Percentiles rank a stretch among this genome's conserved stretches.
Evolutionary conservation across 148 eudicot species (phyloP).

Genomic region (Rhododendron molle): DNA sequence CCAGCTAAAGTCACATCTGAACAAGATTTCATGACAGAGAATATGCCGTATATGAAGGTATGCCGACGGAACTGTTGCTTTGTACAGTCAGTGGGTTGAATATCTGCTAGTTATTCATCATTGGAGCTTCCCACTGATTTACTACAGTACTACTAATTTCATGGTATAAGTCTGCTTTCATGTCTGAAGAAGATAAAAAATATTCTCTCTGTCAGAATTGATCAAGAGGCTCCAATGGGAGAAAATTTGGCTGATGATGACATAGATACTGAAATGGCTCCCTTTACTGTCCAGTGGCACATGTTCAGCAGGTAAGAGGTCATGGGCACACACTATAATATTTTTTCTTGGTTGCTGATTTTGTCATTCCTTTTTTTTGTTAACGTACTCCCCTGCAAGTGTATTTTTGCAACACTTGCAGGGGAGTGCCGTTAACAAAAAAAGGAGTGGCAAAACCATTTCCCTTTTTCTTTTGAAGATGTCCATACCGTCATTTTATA

Average conservation of each 20-base stretch:
- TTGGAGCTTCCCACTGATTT: not conserved
- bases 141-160: not conserved
- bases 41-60: not conserved
- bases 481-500: not conserved
- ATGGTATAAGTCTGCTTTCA: no score
- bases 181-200: not conserved
- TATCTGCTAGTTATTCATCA: not conserved
- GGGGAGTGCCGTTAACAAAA: no score
- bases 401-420: no score
- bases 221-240: not conserved
- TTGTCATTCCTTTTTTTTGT: no score
- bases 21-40: not conserved
- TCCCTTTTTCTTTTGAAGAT: not conserved
- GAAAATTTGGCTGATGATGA: no score
- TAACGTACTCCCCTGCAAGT: no score
- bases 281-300: slow-evolving; percentile 72
- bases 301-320: no score
- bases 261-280: slow-evolving; percentile 71
- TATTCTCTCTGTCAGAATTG: not conserved
- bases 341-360: no score
- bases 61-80: not conserved
- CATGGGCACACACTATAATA: slow-evolving; percentile 24
- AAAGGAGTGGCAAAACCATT: no score
- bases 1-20: not conserved
- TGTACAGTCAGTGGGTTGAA: not conserved